phyloP scores from a whole-genome alignment of 768 basidiomycete species.

The Clitopilus passeckerianus region DNA sequence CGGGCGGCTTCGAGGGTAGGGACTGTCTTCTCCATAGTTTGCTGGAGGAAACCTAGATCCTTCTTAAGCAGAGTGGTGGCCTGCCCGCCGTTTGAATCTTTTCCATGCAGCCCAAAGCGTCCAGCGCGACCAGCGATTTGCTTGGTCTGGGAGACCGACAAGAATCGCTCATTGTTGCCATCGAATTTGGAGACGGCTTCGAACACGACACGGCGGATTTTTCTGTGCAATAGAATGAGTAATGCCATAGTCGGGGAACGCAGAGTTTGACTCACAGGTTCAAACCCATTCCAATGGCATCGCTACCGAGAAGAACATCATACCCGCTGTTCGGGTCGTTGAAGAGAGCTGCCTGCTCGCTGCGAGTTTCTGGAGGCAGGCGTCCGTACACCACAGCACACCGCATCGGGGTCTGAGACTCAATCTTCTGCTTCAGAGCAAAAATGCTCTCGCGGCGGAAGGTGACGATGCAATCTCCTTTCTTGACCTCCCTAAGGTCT shows the following conservation, averaged over 20 bases:
- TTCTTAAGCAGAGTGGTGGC: conserved; percentile 65
- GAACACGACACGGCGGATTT: conserved; percentile 59
- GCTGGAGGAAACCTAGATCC: conserved; percentile 58
- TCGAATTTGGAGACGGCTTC: conserved; percentile 46
- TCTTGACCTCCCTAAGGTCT: conserved; percentile 54
- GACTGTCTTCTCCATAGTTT: conserved; percentile 49
- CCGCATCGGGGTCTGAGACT: conserved; percentile 63
- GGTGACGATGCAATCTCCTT: conserved; percentile 89
- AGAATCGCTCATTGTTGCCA: conserved; percentile 41
- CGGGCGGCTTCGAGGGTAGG: conserved; percentile 48
- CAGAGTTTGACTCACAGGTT: conserved; percentile 68
- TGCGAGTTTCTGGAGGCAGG: conserved; percentile 86
- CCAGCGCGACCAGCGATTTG: conserved; percentile 96
- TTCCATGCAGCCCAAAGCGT: conserved; percentile 67
- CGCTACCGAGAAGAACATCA: conserved; percentile 89
- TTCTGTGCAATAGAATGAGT: conserved; percentile 40
- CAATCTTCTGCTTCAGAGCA: conserved; percentile 64
- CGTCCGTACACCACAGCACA: conserved; percentile 94
- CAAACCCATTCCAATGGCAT: conserved; percentile 96
- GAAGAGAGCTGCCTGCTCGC: conserved; percentile 89
- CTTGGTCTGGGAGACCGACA: conserved; percentile 79
- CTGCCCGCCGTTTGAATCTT: conserved; percentile 47
- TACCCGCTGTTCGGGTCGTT: conserved; percentile 81
- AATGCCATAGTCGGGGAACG: background rate
- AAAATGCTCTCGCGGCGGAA: conserved; percentile 81